phyloP scores from a whole-genome alignment of 2,329 filamentous ascomycete genomes.

The Colletotrichum sp. region DNA sequence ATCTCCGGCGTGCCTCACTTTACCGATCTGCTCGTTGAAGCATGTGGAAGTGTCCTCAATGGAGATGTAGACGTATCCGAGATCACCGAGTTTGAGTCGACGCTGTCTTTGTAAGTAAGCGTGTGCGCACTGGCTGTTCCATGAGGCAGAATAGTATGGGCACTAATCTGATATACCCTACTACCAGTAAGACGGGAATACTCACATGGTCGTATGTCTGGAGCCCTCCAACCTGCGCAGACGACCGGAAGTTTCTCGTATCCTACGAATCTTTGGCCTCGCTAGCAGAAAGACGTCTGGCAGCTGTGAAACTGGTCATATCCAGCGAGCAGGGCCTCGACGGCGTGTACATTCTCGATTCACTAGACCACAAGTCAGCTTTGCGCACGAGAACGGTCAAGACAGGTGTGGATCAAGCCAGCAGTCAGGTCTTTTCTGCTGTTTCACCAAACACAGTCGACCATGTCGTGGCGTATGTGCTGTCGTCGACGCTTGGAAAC shows the following conservation, averaged over 20 bases:
- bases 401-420: not conserved
- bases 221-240: not conserved
- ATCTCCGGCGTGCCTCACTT: slow-evolving; percentile 74
- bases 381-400: not conserved
- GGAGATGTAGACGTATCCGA: not conserved
- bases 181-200: not conserved
- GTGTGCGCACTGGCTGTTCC: not conserved
- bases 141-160: not conserved
- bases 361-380: not conserved
- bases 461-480: not conserved
- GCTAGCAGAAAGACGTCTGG: not conserved
- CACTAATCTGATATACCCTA: not conserved
- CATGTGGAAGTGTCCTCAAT: not conserved
- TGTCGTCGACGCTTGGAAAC: not conserved
- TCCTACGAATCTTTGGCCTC: not conserved
- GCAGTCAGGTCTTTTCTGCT: not conserved
- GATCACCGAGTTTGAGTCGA: not conserved
- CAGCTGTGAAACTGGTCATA: not conserved
- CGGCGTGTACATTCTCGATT: not conserved
- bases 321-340: not conserved
- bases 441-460: not conserved
- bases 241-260: not conserved
- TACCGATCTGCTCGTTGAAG: not conserved
- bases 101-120: not conserved
- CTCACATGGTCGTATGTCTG: not conserved